These are phyloP conservation scores for Tetrapisispora arboricola DNA, from an alignment of 805 yeast genomes.

Conservation along the genomic window DNA sequence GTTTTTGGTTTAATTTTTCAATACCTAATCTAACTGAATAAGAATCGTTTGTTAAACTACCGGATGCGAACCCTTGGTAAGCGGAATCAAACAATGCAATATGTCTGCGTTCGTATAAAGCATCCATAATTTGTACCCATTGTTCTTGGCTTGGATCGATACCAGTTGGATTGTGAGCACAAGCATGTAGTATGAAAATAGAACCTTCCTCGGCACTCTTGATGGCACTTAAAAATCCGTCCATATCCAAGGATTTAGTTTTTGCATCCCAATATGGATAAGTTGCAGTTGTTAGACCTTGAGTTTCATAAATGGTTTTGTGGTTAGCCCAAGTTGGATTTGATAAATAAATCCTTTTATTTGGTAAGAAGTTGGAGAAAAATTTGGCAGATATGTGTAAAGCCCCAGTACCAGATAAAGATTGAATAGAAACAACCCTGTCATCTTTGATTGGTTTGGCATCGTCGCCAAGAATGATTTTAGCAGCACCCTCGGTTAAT, in stretches of 20 bases:
- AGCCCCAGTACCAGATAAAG: conserved; percentile 95
- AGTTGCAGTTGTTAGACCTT: conserved; percentile 54
- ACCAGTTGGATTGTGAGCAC: conserved; percentile 98
- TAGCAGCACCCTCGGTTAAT: conserved; percentile 61
- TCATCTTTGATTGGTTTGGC: conserved; percentile 46
- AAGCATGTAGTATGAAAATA: conserved; percentile 76
- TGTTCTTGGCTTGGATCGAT: conserved; percentile 79
- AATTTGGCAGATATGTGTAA: conserved; percentile 72
- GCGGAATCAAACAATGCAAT: conserved; percentile 88
- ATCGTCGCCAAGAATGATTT: conserved; percentile 57
- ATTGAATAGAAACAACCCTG: conserved; percentile 74
- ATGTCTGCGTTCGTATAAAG: conserved; percentile 51
- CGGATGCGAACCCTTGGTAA: conserved; percentile 95
- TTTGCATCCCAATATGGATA: conserved; percentile 83
- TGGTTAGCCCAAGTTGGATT: conserved; percentile 99
- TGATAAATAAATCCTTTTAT: conserved; percentile 53
- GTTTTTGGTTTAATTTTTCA: conserved; percentile 32
- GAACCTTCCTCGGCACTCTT: conserved; percentile 65
- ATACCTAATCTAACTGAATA: conserved; percentile 62
- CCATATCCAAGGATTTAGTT: conserved; percentile 60
- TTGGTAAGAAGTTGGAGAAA: conserved; percentile 19
- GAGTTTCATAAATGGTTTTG: conserved; percentile 62
- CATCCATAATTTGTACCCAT: conserved; percentile 64
- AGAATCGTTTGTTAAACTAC: conserved; percentile 73
- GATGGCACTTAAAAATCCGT: conserved; percentile 56